phyloP scores from a whole-genome alignment of 805 yeast genomes.

The Grigorovia yakushimaensis region DNA sequence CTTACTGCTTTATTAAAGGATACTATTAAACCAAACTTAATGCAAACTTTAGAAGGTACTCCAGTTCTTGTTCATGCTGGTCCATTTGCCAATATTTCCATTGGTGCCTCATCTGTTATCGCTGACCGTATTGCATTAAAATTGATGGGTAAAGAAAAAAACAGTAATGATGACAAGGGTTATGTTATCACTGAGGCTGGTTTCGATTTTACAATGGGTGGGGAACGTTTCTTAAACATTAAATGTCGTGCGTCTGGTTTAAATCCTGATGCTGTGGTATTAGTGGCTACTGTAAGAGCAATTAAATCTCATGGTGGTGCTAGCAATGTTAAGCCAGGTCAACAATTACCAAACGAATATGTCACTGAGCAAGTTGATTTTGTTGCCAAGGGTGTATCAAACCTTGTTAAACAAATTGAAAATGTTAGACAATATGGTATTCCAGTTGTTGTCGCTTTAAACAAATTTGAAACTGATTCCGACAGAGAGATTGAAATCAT shows the following conservation, averaged over 20 bases:
- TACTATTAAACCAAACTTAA: slow-evolving; percentile 90
- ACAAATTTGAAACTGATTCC: slow-evolving; percentile 76
- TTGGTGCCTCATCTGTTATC: slow-evolving; percentile 90
- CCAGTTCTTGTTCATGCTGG: slow-evolving; percentile 98
- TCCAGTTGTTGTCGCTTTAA: slow-evolving; percentile 92
- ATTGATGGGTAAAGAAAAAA: slow-evolving; percentile 58
- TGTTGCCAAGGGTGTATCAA: slow-evolving; percentile 71
- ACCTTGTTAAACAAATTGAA: slow-evolving; percentile 80
- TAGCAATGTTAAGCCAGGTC: slow-evolving; percentile 92
- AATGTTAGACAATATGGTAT: slow-evolving; percentile 79
- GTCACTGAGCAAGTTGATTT: slow-evolving; percentile 70
- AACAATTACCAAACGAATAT: slow-evolving; percentile 73
- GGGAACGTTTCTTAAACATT: slow-evolving; percentile 92
- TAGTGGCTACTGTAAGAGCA: slow-evolving; percentile 96
- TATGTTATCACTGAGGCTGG: slow-evolving; percentile 97
- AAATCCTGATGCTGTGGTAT: slow-evolving; percentile 79
- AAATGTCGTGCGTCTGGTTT: slow-evolving; percentile 89
- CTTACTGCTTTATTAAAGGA: slow-evolving; percentile 89
- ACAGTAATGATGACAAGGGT: slow-evolving; percentile 41
- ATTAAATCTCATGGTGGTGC: slow-evolving; percentile 96
- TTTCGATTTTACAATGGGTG: slow-evolving; percentile 98
- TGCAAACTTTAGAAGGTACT: slow-evolving; percentile 97
- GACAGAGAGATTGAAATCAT: slow-evolving; percentile 71
- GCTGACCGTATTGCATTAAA: slow-evolving; percentile 91
- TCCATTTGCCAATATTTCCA: slow-evolving; percentile 94